Evolutionary conservation across 495 filamentous ascomycete genomes (phyloP).

Genomic region (Penicillium riverlandense): DNA sequence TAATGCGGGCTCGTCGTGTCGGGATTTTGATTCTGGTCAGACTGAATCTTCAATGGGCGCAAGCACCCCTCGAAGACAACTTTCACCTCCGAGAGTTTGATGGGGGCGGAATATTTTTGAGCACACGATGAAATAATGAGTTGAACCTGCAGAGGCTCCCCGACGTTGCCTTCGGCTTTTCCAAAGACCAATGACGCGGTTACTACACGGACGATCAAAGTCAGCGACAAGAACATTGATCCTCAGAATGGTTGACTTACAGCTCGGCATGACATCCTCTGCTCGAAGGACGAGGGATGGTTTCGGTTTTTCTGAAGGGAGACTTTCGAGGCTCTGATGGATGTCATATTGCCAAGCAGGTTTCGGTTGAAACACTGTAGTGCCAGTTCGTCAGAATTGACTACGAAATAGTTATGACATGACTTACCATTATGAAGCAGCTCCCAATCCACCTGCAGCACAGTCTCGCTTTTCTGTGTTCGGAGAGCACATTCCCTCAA

Average conservation of each 20-base stretch:
- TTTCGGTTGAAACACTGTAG: conserved; percentile 53
- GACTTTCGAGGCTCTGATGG: conserved; percentile 55
- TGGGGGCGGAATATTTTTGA: conserved; percentile 50
- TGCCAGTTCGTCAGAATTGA: conserved; percentile 3
- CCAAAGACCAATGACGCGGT: conserved; percentile 67
- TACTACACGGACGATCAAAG: conserved; percentile 30
- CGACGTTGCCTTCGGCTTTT: conserved; percentile 71
- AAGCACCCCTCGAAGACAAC: conserved; percentile 64
- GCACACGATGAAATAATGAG: conserved; percentile 66
- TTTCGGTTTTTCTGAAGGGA: conserved; percentile 45
- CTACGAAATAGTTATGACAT: background rate
- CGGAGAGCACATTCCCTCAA: conserved; percentile 65
- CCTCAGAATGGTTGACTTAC: conserved; percentile 31
- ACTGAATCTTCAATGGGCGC: conserved; percentile 45
- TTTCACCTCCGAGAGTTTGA: conserved; percentile 57
- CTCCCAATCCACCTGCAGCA: conserved; percentile 81
- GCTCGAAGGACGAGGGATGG: conserved; percentile 58
- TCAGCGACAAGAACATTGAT: background rate
- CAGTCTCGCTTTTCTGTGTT: conserved; percentile 52
- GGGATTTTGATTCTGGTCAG: conserved; percentile 21
- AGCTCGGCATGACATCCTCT: conserved; percentile 61
- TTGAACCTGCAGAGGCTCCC: conserved; percentile 67
- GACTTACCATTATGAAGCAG: conserved; percentile 59
- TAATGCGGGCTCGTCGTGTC: conserved; percentile 15
- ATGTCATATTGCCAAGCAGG: conserved; percentile 66